Base-by-base conservation (phyloP, 208 protist species). In the Crithidia sp. region DNA sequence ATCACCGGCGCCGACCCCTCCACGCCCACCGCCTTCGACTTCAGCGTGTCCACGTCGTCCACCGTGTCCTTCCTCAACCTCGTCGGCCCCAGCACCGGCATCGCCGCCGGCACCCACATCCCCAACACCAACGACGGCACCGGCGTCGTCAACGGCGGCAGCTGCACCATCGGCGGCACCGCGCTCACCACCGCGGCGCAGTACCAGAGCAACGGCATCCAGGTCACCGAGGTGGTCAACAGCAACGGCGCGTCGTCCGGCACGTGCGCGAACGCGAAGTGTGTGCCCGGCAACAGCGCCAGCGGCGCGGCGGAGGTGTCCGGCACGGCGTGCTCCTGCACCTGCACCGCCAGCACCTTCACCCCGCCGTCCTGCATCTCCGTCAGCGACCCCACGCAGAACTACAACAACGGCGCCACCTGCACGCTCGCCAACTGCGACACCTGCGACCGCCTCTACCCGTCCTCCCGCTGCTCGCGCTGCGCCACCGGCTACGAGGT, bases 231-330 rank as follows among this genome's bases (percentile, higher is more conserved):
- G 43, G 13, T 74, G 40, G 68, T 66, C 37, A n/a, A 63, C 68
- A 16, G 7, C 17, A 17, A 58, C 43, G 57, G 68, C 19, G 58
- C 39, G 16, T 40, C n/a, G 13, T 12, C 9, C 58, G 47, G 58
- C 47, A 49, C 37, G 12, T 74, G 68, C 58, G 68, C 39, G 36
- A 65, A 74, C 40, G 68, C 58, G 28, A 53, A 58, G 57, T 74
- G 68, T 37, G 13, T 74, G 19, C 68, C 57, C 68, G 57, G 45
- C 59, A 43, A 74, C 68, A 63, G 37, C 19, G 37, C 9, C 2
- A 2, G 17, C 37, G 45, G 67, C 57, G 3, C 47, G 19, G 7
- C 58, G 5, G 39, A 12, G 39, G 12, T 10, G 55, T 44, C 5
- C 45, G 37, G 9, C 59, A 10, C 16, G 5, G 50, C 44, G 54